Base-by-base conservation (phyloP, 108 stramenopile species). In the Nitzschia palea region DNA sequence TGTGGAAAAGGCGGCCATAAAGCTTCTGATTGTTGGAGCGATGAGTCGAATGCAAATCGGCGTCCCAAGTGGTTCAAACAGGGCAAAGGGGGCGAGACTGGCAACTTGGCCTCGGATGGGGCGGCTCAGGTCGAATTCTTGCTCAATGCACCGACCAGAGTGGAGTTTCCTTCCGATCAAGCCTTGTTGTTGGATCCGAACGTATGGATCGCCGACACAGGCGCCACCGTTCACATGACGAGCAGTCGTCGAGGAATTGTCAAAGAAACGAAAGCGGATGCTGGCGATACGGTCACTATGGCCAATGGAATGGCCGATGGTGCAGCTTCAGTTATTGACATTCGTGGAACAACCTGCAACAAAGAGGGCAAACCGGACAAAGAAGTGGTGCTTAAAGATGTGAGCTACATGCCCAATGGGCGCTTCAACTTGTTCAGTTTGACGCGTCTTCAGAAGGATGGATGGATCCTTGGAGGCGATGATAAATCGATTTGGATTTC, bases 401-500 rank as follows among this genome's bases (percentile, higher is more conserved):
- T 76, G 30, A 12, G 31, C 17, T 44, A 43, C 60, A 37, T 32
- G 20, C 3, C 26, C 20, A 55, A 68, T 1, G 4, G 9, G n/a
- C 50, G 48, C 14, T 78, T 60, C 65, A 78, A 78, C 52, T 44
- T 78, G 25, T 62, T 71, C 42, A 62, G 59, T 57, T 20, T 62
- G 2, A 57, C 69, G n/a, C 60, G 51, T 37, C 45, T 51, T 40
- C 27, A 60, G 28, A 58, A 14, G 4, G 43, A 59, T 23, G 80
- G 74, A n/a, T 76, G 74, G 74, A 54, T 33, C 2, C 31, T 76
- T 20, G 18, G 33, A 1, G 80, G 80, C 12, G 61, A 76, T 43
- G 48, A 20, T 12, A 36, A 70, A 1, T 58, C 32, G 1, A 72
- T 76, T 3, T n/a, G 32, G 27, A 23, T 79, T 27, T 31, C 23